Evolutionary conservation across 2,329 filamentous ascomycete species (phyloP).

Genomic region (Claviceps pusilla): DNA sequence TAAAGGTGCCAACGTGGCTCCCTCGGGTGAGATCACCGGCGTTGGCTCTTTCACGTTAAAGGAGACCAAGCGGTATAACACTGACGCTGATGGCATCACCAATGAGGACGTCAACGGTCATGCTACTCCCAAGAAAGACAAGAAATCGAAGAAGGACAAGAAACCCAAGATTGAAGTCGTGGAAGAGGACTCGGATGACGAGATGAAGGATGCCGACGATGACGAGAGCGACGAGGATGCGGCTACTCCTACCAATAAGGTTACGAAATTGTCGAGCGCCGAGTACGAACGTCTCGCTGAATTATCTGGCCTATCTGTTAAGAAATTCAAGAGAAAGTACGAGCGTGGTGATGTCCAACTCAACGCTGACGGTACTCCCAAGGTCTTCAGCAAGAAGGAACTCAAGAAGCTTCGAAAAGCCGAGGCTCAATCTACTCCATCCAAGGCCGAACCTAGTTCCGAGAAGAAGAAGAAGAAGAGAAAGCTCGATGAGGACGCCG

Average conservation of each 20-base stretch:
- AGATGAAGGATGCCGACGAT: slow-evolving; percentile 30
- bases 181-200: slow-evolving; percentile 26
- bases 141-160: slow-evolving; percentile 28
- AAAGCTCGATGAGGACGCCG: slow-evolving; percentile 52
- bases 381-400: slow-evolving; percentile 60
- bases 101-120: slow-evolving; percentile 34
- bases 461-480: slow-evolving; percentile 58
- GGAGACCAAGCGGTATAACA: slow-evolving; percentile 87
- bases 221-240: slow-evolving; percentile 22
- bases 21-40: slow-evolving; percentile 48
- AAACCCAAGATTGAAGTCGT: slow-evolving; percentile 27
- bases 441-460: slow-evolving; percentile 19
- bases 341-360: slow-evolving; percentile 61
- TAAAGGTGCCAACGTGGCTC: slow-evolving; percentile 59
- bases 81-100: slow-evolving; percentile 73
- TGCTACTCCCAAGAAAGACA: slow-evolving; percentile 22
- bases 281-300: slow-evolving; percentile 47
- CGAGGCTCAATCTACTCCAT: slow-evolving; percentile 33
- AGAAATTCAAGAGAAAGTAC: slow-evolving; percentile 66
- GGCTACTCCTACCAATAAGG: slow-evolving; percentile 21
- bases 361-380: slow-evolving; percentile 47
- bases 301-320: slow-evolving; percentile 52
- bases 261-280: slow-evolving; percentile 34
- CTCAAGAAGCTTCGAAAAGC: slow-evolving; percentile 56
- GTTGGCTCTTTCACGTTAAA: slow-evolving; percentile 81